A percentile compares a stretch with the other conserved stretches of the same genome.
Conservation (phyloP, 2,329 filamentous ascomycete genomes). For the Ophiognomonia clavigignenti-juglandacearum region DNA sequence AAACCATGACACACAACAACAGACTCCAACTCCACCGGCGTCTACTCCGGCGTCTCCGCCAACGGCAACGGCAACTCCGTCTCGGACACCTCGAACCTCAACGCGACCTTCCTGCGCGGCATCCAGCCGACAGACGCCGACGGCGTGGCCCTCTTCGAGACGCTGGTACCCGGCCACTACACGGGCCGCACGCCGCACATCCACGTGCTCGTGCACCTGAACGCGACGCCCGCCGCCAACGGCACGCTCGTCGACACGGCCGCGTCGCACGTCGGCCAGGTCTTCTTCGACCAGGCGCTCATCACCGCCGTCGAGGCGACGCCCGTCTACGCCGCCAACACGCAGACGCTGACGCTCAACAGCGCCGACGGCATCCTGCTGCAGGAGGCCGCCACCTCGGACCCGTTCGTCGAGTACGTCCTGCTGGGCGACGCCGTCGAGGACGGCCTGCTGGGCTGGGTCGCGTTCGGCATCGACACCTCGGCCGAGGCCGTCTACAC, state of each 20-base stretch:
- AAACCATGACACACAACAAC: neutral
- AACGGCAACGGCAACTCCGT: conserved; percentile 35
- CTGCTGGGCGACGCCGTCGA: conserved; percentile 47
- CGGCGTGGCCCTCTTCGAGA: conserved; percentile 37
- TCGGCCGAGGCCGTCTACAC: conserved; percentile 16
- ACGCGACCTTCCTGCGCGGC: conserved; percentile 37
- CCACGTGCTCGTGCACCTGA: conserved; percentile 41
- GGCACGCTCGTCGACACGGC: conserved; percentile 42
- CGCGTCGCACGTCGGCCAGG: conserved; percentile 57
- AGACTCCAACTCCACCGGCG: conserved; percentile 38
- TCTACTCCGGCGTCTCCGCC: conserved; percentile 41
- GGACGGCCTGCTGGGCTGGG: conserved; percentile 52
- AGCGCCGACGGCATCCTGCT: conserved; percentile 24
- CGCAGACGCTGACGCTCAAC: conserved; percentile 36
- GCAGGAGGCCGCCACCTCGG: conserved; percentile 23
- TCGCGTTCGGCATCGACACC: conserved; percentile 45
- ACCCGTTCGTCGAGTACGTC: conserved; percentile 46
- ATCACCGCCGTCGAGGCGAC: conserved; percentile 43
- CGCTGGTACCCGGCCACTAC: conserved; percentile 42
- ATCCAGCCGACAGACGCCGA: conserved; percentile 35
- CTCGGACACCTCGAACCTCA: conserved; percentile 31
- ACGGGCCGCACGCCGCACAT: conserved; percentile 40
- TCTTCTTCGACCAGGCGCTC: conserved; percentile 60
- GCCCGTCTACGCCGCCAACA: conserved; percentile 42
- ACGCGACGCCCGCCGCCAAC: conserved; percentile 31